A percentile compares a stretch with the other conserved stretches of the same genome.
These are phyloP conservation scores for Fomitopsis serialis DNA, from an alignment of 768 basidiomycete genomes.

Conservation along the genomic window DNA sequence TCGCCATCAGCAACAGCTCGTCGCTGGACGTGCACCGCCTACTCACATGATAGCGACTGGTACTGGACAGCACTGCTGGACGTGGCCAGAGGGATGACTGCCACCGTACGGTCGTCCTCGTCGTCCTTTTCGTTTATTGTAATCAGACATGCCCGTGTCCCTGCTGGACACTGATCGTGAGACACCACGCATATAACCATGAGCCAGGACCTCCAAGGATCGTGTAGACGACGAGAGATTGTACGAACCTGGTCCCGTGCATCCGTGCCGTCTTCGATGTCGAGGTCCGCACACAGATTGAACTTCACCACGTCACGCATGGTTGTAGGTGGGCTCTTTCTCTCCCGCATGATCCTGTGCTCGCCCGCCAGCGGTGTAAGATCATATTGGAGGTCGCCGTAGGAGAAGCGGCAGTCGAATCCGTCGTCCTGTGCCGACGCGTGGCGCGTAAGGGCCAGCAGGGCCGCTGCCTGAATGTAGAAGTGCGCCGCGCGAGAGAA, in stretches of 20 bases:
- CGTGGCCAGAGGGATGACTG: constrained; percentile 72
- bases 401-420: constrained; percentile 50
- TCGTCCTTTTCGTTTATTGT: constrained; percentile 56
- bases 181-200: background rate
- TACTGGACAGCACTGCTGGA: constrained; percentile 24
- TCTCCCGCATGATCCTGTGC: constrained; percentile 44
- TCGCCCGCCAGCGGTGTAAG: constrained; percentile 49
- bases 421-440: constrained; percentile 29
- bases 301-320: constrained; percentile 58
- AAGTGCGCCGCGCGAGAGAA: background rate
- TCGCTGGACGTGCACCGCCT: constrained; percentile 4
- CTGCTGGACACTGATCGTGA: constrained; percentile 51
- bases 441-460: constrained; percentile 13
- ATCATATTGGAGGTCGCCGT: constrained; percentile 49
- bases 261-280: constrained; percentile 37
- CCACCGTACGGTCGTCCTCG: constrained; percentile 52
- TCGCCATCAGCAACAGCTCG: background rate
- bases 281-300: constrained; percentile 62
- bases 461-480: constrained; percentile 4
- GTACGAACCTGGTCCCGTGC: constrained; percentile 64
- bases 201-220: background rate
- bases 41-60: constrained; percentile 28
- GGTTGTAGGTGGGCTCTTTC: constrained; percentile 58
- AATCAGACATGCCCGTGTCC: constrained; percentile 71
- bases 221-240: background rate